Base-by-base conservation (phyloP, 116 monocot species). In the Zostera marina region DNA sequence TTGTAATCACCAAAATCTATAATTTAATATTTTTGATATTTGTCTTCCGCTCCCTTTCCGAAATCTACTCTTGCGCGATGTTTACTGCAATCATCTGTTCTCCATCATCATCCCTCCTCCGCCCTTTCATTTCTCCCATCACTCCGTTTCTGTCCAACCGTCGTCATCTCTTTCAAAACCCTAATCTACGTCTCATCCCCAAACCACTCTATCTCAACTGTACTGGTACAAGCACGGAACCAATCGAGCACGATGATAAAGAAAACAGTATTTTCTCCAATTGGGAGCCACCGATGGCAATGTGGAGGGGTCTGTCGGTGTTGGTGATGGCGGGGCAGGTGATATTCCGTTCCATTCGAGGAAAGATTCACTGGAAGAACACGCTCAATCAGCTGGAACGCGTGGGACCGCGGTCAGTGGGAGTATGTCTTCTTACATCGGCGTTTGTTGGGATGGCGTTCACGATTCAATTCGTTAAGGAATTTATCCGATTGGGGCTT, bases 361-460 rank as follows among this genome's bases (percentile, higher is more conserved):
- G 81, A 24, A 66, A 71, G 25, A 46, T 94, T 68, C 88, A 94
- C 73, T 63, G 70, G 45, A 74, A 67, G 45, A 94, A 94, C 75
- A 83, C 79, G 5, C 77, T 84, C 23, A 72, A 79, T 58, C 85
- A 88, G 79, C 72, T 94, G 11, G 73, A 82, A 24, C 81, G 93
- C 59, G 79, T 77, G 3, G 94, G 94, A 8, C 94, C 94, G 23
- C 63, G 77, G 9, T 88, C 88, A 60, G 54, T 85, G 7, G 84
- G 88, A 12, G 94, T 94, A n/a, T 77, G 81, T 59, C 77, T 94
- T 39, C 88, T 94, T 12, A 94, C 94, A 32, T 72, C 94, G 47
- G 58, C 94, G 45, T 94, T 94, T 66, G 84, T 94, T n/a, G 94
- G 94, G 54, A 88, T 94, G 94, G 94, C 94, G 17, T 88, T 88